Percentiles rank a stretch among this genome's conserved stretches.
Conservation (phyloP, 768 basidiomycete genomes). For the Suillus americanus region DNA sequence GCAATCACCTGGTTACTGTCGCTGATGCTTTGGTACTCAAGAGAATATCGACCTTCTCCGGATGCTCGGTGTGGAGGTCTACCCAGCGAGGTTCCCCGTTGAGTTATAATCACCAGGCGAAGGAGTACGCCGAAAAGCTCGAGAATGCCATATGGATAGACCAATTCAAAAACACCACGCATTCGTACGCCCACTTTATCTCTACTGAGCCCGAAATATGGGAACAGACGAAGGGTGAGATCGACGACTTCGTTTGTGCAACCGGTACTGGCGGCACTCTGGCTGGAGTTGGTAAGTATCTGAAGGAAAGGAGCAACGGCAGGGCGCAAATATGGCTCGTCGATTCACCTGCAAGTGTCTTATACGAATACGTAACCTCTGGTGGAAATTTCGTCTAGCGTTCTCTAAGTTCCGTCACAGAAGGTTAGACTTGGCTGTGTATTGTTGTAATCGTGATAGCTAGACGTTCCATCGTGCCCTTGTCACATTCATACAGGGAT, state of each 20-base stretch:
- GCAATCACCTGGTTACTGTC: background rate
- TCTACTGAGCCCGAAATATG: conserved; percentile 97
- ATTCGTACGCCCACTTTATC: conserved; percentile 83
- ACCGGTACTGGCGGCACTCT: conserved; percentile 97
- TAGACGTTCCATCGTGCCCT: background rate
- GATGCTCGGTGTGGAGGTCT: conserved; percentile 97
- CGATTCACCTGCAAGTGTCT: conserved; percentile 93
- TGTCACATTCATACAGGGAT: conserved; percentile 59
- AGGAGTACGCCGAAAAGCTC: conserved; percentile 72
- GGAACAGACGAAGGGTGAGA: conserved; percentile 74
- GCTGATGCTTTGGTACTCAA: conserved; percentile 38
- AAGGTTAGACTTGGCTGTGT: conserved; percentile 50
- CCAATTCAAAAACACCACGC: conserved; percentile 96
- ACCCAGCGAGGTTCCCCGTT: conserved; percentile 91
- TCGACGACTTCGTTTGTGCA: conserved; percentile 91
- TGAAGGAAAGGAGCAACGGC: conserved; percentile 79
- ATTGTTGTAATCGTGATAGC: background rate
- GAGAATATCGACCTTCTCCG: conserved; percentile 96
- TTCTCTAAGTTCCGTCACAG: conserved; percentile 85
- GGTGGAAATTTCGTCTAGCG: conserved; percentile 78
- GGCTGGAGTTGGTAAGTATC: conserved; percentile 82
- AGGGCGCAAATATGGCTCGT: conserved; percentile 90
- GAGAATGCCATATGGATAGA: conserved; percentile 93
- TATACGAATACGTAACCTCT: conserved; percentile 78
- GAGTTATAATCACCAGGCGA: conserved; percentile 98